These are phyloP conservation scores for Lactifluus echinatus DNA, from an alignment of 768 basidiomycete genomes.

Conservation along the genomic window DNA sequence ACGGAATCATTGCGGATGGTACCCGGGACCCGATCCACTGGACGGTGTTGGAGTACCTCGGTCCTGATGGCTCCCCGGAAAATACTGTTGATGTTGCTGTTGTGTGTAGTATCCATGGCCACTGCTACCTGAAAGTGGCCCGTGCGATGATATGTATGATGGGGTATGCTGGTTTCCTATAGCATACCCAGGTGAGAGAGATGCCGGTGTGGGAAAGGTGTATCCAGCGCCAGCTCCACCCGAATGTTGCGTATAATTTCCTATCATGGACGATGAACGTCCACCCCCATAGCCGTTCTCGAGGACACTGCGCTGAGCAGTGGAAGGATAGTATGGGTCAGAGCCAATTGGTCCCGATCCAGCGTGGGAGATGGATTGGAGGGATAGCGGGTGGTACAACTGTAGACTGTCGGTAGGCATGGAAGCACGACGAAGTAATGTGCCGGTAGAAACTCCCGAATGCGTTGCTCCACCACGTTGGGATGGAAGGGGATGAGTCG, in stretches of 20 bases:
- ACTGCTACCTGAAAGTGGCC: conserved; percentile 1
- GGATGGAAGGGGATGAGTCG: conserved; percentile 60
- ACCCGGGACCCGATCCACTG: conserved; percentile 28
- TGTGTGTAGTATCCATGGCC: conserved; percentile 16
- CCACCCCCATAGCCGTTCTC: conserved; percentile 14
- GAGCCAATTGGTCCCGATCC: conserved; percentile 15
- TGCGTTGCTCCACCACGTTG: conserved; percentile 20
- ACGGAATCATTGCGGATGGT: conserved; percentile 26
- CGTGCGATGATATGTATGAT: conserved; percentile 12
- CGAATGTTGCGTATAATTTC: conserved; percentile 10
- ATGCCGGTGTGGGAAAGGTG: conserved; percentile 18
- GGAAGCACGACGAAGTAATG: conserved; percentile 45
- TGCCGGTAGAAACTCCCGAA: conserved; percentile 18
- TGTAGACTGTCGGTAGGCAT: conserved; percentile 66
- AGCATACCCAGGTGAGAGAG: conserved; percentile 12
- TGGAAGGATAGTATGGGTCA: conserved; percentile 15
- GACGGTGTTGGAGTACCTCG: conserved; percentile 25
- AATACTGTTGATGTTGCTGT: conserved; percentile 16
- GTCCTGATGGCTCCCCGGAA: conserved; percentile 11
- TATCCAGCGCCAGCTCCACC: conserved; percentile 12
- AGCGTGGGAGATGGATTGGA: conserved; percentile 41
- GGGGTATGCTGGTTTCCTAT: conserved; percentile 10
- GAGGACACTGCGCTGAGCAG: conserved; percentile 15
- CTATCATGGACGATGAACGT: conserved; percentile 8
- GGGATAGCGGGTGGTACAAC: conserved; percentile 71